phyloP scores from a whole-genome alignment of 2,329 filamentous ascomycete genomes.

The Apiospora rasikravindrae region DNA sequence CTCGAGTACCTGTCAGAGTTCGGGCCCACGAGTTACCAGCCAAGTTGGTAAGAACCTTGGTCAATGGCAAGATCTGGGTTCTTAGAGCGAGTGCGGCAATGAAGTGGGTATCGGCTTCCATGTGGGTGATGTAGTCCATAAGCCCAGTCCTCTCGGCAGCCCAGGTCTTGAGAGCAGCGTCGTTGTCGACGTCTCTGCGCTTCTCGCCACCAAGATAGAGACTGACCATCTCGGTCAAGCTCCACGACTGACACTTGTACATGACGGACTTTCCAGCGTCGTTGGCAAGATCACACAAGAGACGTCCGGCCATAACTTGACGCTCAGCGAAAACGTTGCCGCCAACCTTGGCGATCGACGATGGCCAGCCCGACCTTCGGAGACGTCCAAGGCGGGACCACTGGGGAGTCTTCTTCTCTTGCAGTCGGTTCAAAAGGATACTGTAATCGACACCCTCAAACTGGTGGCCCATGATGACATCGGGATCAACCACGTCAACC shows the following conservation, averaged over 20 bases:
- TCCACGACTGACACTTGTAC: slow-evolving; percentile 98
- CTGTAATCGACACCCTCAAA: slow-evolving; percentile 98
- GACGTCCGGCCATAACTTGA: slow-evolving; percentile 83
- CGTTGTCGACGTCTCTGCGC: slow-evolving; percentile 84
- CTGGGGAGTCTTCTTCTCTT: slow-evolving; percentile 88
- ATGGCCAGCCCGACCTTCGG: slow-evolving; percentile 84
- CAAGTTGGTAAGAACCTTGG: slow-evolving; percentile 93
- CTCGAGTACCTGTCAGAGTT: slow-evolving; percentile 92
- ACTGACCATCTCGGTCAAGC: slow-evolving; percentile 94
- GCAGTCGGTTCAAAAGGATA: slow-evolving; percentile 82
- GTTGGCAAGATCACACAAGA: slow-evolving; percentile 93
- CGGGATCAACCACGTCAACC: slow-evolving; percentile 85
- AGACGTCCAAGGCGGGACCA: slow-evolving; percentile 94
- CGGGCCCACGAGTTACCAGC: slow-evolving; percentile 98
- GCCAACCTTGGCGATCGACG: slow-evolving; percentile 81
- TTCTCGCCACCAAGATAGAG: slow-evolving; percentile 80
- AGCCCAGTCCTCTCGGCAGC: slow-evolving; percentile 82
- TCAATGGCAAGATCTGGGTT: slow-evolving; percentile 90
- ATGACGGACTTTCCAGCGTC: slow-evolving; percentile 97
- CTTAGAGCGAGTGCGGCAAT: slow-evolving; percentile 88
- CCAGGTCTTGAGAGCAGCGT: slow-evolving; percentile 86
- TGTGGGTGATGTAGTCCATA: slow-evolving; percentile 92
- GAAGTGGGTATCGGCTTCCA: slow-evolving; percentile 94
- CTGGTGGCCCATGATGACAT: slow-evolving; percentile 92
- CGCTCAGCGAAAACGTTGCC: slow-evolving; percentile 93